These are phyloP conservation scores for Phytophthora fragariae DNA, from an alignment of 352 stramenopile species.

Conservation along the genomic window DNA sequence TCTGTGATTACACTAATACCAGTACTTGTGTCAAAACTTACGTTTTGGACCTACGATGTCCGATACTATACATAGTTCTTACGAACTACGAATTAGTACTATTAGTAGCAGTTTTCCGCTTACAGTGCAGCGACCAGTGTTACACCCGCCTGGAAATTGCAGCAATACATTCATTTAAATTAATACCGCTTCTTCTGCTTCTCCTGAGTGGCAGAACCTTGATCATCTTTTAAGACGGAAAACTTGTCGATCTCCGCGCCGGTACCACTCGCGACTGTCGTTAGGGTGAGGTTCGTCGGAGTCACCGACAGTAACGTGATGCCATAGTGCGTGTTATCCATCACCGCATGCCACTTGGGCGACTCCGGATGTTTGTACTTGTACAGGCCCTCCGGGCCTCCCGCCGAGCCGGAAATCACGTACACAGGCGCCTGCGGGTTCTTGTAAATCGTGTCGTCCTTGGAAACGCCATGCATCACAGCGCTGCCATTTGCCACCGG, in stretches of 20 bases:
- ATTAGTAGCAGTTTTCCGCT: too few species aligned
- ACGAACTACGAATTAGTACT: too few species aligned
- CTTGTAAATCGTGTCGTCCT: constrained; percentile 40
- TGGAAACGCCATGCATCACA: constrained; percentile 48
- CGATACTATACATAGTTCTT: too few species aligned
- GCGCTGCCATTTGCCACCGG: constrained; percentile 40
- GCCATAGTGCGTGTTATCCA: constrained; percentile 41
- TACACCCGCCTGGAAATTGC: too few species aligned
- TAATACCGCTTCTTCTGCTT: neutral
- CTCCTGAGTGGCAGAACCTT: neutral
- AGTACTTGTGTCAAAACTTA: too few species aligned
- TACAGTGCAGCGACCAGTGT: too few species aligned
- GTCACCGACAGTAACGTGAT: constrained; percentile 39
- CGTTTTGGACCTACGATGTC: too few species aligned
- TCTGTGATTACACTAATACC: too few species aligned
- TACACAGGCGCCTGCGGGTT: constrained; percentile 64
- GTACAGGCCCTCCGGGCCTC: constrained; percentile 41
- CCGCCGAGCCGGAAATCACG: constrained; percentile 48
- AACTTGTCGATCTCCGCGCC: constrained; percentile 45
- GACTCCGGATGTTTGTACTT: constrained; percentile 20
- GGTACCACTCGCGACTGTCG: constrained; percentile 31
- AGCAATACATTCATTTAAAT: neutral
- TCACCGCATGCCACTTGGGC: constrained; percentile 38
- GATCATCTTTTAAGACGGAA: constrained; percentile 44
- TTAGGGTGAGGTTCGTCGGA: constrained; percentile 36